Percentiles rank a stretch among this genome's conserved stretches.
These are phyloP conservation scores for Dalechampia spathulata DNA, from an alignment of 441 rosid genomes.

Conservation along the genomic window DNA sequence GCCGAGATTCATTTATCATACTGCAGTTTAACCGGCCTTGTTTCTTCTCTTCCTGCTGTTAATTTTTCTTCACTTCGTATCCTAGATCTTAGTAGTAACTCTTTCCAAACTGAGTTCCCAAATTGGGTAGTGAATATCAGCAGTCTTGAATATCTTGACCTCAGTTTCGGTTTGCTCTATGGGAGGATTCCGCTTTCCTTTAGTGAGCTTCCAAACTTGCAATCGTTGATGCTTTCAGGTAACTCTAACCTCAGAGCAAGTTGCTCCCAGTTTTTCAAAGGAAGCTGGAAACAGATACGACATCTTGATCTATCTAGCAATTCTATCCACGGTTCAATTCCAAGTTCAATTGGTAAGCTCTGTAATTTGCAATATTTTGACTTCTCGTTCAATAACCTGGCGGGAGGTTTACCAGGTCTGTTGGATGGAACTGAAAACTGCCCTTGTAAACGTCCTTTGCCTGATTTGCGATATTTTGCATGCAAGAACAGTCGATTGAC, in stretches of 20 bases:
- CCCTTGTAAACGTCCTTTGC: slow-evolving; percentile 3
- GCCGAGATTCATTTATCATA: neutral
- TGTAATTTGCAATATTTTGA: slow-evolving; percentile 25
- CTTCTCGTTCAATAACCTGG: slow-evolving; percentile 28
- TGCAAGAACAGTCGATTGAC: neutral
- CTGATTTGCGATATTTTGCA: neutral
- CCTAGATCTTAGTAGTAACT: slow-evolving; percentile 36
- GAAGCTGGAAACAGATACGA: slow-evolving; percentile 28
- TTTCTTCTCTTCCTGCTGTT: slow-evolving; percentile 1
- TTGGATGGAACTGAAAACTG: slow-evolving; percentile 5
- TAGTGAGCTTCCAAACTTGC: slow-evolving; percentile 23
- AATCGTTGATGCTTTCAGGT: slow-evolving; percentile 17
- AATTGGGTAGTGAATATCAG: slow-evolving; percentile 30
- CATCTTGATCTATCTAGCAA: slow-evolving; percentile 29
- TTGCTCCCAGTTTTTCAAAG: slow-evolving; percentile 22
- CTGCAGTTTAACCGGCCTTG: slow-evolving; percentile 1
- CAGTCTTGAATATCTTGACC: slow-evolving; percentile 23
- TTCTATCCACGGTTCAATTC: slow-evolving; percentile 30
- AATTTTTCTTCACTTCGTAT: slow-evolving; percentile 30
- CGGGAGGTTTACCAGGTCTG: slow-evolving; percentile 1
- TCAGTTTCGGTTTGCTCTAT: slow-evolving; percentile 13
- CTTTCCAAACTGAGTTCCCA: slow-evolving; percentile 29
- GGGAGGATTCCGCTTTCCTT: slow-evolving; percentile 39
- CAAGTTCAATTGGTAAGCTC: slow-evolving; percentile 35
- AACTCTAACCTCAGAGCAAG: slow-evolving; percentile 24